phyloP scores from a whole-genome alignment of 805 yeast species.

The Candida pseudoglaebosa region DNA sequence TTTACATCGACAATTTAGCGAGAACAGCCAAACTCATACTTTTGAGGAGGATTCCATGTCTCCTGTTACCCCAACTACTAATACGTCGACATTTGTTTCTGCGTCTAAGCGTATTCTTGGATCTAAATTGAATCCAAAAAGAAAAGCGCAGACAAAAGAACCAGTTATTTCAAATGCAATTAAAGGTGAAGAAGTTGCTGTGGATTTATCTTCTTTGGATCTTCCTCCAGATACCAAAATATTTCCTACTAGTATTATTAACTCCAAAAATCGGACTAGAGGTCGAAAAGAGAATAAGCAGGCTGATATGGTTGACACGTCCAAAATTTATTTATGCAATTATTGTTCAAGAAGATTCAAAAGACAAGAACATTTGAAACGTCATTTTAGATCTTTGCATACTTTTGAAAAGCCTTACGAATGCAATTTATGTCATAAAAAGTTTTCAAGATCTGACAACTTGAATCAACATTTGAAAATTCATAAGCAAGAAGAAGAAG shows the following conservation, averaged over 20 bases:
- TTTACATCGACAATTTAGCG: constrained; percentile 2
- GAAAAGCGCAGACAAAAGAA: constrained; percentile 18
- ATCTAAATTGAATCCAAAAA: constrained; percentile 31
- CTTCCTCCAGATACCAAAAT: constrained; percentile 38
- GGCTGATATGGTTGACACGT: constrained; percentile 46
- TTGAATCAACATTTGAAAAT: constrained; percentile 63
- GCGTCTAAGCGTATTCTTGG: constrained; percentile 40
- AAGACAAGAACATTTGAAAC: constrained; percentile 72
- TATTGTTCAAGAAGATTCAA: constrained; percentile 63
- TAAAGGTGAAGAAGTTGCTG: constrained; percentile 36
- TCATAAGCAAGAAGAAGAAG: constrained; percentile 36
- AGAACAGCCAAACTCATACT: neutral
- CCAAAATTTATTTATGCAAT: constrained; percentile 60
- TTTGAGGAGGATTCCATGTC: constrained; percentile 7
- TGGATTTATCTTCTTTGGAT: constrained; percentile 36
- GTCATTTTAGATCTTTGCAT: constrained; percentile 72
- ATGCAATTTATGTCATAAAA: constrained; percentile 58
- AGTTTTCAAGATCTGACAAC: constrained; percentile 65
- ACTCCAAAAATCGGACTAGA: constrained; percentile 40
- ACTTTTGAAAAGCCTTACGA: constrained; percentile 68
- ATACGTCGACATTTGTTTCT: constrained; percentile 20
- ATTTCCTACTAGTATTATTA: constrained; percentile 29
- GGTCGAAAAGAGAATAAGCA: constrained; percentile 64
- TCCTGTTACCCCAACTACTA: constrained; percentile 2
- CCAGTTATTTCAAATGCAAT: constrained; percentile 18